Evolutionary conservation across 129 eudicot species (phyloP).

Genomic region (Lactuca saligna): DNA sequence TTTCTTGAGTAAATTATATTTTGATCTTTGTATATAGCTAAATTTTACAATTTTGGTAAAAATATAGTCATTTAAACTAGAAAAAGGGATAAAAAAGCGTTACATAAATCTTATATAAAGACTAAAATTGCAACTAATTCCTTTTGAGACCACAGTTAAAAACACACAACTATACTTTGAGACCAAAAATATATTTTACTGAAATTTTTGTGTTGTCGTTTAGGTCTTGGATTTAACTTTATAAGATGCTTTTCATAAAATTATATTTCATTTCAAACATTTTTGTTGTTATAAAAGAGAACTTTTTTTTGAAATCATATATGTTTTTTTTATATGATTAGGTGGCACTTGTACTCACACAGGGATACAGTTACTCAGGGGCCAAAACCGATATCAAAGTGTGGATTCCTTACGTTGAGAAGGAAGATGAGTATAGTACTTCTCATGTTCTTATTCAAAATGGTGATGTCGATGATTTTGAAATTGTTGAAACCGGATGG

Average conservation of each 20-base stretch:
- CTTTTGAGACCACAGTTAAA: too few species aligned
- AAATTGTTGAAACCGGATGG: constrained; percentile 63
- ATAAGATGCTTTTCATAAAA: too few species aligned
- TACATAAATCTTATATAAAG: too few species aligned
- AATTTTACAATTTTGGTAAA: too few species aligned
- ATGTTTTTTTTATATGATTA: constrained; percentile 10
- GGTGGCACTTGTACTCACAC: constrained; percentile 40
- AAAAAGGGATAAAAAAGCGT: too few species aligned
- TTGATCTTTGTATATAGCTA: too few species aligned
- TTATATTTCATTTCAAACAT: neutral
- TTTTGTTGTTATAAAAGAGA: neutral
- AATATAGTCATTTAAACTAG: too few species aligned
- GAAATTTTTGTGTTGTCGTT: neutral
- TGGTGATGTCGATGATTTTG: constrained; percentile 37
- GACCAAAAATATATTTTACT: too few species aligned
- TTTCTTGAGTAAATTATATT: too few species aligned
- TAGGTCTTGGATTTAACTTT: neutral
- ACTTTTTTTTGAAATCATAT: neutral
- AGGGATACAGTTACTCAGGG: constrained; percentile 54
- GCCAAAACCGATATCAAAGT: constrained; percentile 58
- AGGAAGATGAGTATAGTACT: constrained; percentile 55
- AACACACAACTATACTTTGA: too few species aligned
- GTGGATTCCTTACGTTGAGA: constrained; percentile 56
- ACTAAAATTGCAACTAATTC: too few species aligned
- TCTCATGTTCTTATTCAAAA: constrained; percentile 45